Conservation (phyloP, 352 stramenopile species). For the Globisporangium viniferum region DNA sequence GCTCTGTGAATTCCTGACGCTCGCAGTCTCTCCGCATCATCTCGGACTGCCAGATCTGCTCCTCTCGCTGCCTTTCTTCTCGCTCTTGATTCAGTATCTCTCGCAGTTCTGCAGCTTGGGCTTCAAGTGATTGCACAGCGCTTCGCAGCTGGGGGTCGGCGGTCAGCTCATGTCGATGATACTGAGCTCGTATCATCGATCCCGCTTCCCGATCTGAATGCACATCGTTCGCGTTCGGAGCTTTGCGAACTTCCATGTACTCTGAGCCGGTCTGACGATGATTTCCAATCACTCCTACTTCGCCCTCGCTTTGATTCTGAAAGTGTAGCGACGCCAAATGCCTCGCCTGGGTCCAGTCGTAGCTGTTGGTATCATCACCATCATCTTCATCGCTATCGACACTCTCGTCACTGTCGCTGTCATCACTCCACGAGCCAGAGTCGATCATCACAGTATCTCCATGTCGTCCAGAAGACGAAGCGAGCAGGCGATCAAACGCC, state of each 20-base stretch:
- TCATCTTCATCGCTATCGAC: neutral
- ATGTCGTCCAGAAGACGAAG: neutral
- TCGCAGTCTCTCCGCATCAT: neutral
- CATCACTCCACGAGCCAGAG: constrained; percentile 1
- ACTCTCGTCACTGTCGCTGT: constrained; percentile 5
- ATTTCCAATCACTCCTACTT: neutral
- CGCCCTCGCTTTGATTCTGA: neutral
- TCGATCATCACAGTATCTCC: constrained; percentile 4
- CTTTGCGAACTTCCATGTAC: neutral
- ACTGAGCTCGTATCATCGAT: neutral
- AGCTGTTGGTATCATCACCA: neutral
- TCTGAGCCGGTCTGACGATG: neutral
- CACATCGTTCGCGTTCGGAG: neutral
- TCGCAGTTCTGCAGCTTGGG: neutral
- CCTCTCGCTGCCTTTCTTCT: neutral
- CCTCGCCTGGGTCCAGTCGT: constrained; percentile 1
- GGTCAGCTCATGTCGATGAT: neutral
- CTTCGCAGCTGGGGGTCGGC: neutral
- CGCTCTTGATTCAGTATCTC: neutral
- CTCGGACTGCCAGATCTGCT: neutral
- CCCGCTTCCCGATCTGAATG: neutral
- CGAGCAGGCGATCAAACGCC: constrained; percentile 5
- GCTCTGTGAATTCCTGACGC: neutral
- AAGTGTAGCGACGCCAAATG: neutral
- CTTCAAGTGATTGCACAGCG: neutral